Conservation (phyloP, 2,329 filamentous ascomycete genomes). For the Drechslerella coelobrocha region DNA sequence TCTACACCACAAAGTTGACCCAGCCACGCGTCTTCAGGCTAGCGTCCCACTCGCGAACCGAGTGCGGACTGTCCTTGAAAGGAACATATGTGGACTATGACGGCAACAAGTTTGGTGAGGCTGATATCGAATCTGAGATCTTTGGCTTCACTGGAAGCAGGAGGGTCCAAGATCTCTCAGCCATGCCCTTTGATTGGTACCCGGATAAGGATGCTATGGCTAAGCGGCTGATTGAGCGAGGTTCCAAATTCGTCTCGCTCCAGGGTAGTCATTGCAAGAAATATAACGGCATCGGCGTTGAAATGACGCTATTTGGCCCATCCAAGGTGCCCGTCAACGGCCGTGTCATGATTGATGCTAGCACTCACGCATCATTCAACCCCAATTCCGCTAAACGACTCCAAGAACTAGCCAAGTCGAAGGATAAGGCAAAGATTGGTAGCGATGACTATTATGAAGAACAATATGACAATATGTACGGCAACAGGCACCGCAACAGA, state of each 20-base stretch:
- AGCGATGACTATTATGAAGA: conserved; percentile 12
- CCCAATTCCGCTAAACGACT: conserved; percentile 65
- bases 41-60: conserved; percentile 10
- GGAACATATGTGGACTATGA: conserved; percentile 80
- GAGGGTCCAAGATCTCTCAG: conserved; percentile 80
- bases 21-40: conserved; percentile 30
- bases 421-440: neutral
- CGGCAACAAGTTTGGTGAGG: conserved; percentile 82
- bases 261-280: conserved; percentile 82
- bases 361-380: conserved; percentile 80
- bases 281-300: conserved; percentile 76
- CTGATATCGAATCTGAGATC: conserved; percentile 73
- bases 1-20: conserved; percentile 29
- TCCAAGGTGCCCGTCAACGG: conserved; percentile 85
- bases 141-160: conserved; percentile 77
- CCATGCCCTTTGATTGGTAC: conserved; percentile 75
- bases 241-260: conserved; percentile 82
- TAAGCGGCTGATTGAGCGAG: conserved; percentile 74
- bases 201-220: conserved; percentile 72
- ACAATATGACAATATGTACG: conserved; percentile 1
- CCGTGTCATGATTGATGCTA: conserved; percentile 85
- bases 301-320: conserved; percentile 67
- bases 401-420: conserved; percentile 6
- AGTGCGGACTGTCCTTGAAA: neutral
- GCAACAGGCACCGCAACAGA: conserved; percentile 4